Conservation (phyloP, 208 protist species). For the Trypanosoma theileri region DNA sequence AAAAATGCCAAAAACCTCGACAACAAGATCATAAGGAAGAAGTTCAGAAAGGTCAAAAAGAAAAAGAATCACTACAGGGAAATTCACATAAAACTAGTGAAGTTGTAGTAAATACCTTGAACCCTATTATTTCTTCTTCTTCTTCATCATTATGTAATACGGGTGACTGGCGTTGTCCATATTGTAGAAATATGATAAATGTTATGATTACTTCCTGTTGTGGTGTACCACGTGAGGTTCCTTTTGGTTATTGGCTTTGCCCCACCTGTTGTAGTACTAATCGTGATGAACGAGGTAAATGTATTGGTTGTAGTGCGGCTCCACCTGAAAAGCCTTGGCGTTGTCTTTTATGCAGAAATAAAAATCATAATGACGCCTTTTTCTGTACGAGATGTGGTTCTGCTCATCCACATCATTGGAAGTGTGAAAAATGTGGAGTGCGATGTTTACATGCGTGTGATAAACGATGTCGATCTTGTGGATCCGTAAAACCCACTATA, state of each 20-base stretch:
- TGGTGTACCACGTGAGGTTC: conserved; percentile 52
- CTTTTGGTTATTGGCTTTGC: conserved; percentile 79
- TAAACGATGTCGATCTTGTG: conserved; percentile 29
- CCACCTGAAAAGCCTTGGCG: conserved; percentile 44
- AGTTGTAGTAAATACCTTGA: neutral
- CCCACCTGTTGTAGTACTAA: conserved; percentile 71
- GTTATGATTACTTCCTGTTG: conserved; percentile 53
- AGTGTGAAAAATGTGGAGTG: conserved; percentile 25
- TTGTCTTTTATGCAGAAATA: conserved; percentile 43
- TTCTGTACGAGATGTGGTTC: conserved; percentile 50
- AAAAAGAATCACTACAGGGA: neutral
- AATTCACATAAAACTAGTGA: neutral
- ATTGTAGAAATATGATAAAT: conserved; percentile 48
- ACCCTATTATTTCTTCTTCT: neutral
- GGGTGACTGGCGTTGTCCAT: conserved; percentile 80
- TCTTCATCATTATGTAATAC: conserved; percentile 15
- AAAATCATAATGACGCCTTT: conserved; percentile 36
- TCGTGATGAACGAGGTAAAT: conserved; percentile 39
- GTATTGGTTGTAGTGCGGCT: conserved; percentile 60
- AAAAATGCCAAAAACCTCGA: conserved; percentile 6
- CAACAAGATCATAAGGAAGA: conserved; percentile 9
- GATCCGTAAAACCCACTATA: conserved; percentile 11
- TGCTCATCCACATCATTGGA: conserved; percentile 43
- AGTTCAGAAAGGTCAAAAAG: neutral
- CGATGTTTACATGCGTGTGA: conserved; percentile 15